Evolutionary conservation across 2,329 filamentous ascomycete species (phyloP).

Genomic region (Colletotrichum sansevieriae): DNA sequence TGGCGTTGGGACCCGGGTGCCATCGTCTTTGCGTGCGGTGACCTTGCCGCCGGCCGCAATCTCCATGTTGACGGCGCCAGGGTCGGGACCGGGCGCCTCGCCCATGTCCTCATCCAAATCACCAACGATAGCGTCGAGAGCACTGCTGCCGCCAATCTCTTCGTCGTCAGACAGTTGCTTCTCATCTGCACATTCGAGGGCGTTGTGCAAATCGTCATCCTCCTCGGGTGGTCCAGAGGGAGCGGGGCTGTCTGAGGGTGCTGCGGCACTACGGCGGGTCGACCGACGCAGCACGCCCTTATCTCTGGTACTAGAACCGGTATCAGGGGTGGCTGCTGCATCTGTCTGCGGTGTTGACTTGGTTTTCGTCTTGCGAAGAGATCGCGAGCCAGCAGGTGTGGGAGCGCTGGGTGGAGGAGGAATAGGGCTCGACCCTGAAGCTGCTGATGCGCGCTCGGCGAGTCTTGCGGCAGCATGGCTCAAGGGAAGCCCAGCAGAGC

Average conservation of each 20-base stretch:
- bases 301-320: constrained; percentile 65
- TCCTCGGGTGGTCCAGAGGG: constrained; percentile 67
- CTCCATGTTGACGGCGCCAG: constrained; percentile 91
- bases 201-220: constrained; percentile 74
- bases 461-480: constrained; percentile 62
- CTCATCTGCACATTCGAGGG: constrained; percentile 93
- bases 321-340: constrained; percentile 57
- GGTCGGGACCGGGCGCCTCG: constrained; percentile 78
- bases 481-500: constrained; percentile 73
- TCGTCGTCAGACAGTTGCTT: constrained; percentile 82
- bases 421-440: constrained; percentile 52
- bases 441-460: constrained; percentile 57
- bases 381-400: constrained; percentile 59
- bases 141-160: constrained; percentile 73
- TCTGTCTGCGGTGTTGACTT: constrained; percentile 59
- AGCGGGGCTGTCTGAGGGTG: constrained; percentile 65
- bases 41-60: constrained; percentile 88
- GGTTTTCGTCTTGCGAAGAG: constrained; percentile 60
- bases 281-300: constrained; percentile 73
- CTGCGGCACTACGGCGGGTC: constrained; percentile 67
- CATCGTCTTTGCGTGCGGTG: constrained; percentile 92
- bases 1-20: constrained; percentile 86
- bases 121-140: constrained; percentile 89
- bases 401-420: constrained; percentile 53
- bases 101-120: constrained; percentile 89